Percentiles rank a stretch among this genome's conserved stretches.
phyloP scores from a whole-genome alignment of 2,329 filamentous ascomycete species.

The Dactylella cylindrospora region DNA sequence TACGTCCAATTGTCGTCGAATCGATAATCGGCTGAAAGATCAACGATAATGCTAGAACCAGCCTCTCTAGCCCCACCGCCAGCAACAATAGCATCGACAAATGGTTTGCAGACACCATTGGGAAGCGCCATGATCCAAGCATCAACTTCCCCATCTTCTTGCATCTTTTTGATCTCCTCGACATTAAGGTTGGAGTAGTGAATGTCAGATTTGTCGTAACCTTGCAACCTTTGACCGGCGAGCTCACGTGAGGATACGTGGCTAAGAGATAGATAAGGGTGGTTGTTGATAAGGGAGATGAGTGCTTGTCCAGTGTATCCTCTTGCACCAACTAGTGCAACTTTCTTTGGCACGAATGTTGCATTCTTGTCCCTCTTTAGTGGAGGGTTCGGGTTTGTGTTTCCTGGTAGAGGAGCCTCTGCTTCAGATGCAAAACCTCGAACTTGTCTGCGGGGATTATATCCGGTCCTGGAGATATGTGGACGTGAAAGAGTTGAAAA shows the following conservation, averaged over 20 bases:
- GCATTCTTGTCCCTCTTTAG: slow-evolving; percentile 85
- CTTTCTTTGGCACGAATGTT: slow-evolving; percentile 73
- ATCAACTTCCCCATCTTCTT: slow-evolving; percentile 80
- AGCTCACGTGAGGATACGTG: slow-evolving; percentile 94
- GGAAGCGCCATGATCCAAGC: slow-evolving; percentile 98
- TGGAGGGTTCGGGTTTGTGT: slow-evolving; percentile 85
- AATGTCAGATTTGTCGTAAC: slow-evolving; percentile 82
- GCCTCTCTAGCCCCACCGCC: slow-evolving; percentile 51
- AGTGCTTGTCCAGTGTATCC: slow-evolving; percentile 93
- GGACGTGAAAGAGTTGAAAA: slow-evolving; percentile 51
- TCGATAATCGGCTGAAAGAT: slow-evolving; percentile 94
- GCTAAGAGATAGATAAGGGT: slow-evolving; percentile 84
- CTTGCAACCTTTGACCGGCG: slow-evolving; percentile 79
- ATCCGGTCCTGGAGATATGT: slow-evolving; percentile 48
- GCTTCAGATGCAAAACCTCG: slow-evolving; percentile 59
- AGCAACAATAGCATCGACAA: slow-evolving; percentile 81
- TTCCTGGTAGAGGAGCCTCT: slow-evolving; percentile 48
- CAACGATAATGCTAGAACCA: slow-evolving; percentile 76
- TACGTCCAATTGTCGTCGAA: slow-evolving; percentile 87
- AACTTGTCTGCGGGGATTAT: slow-evolving; percentile 19
- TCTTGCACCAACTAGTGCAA: slow-evolving; percentile 85
- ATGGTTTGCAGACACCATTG: slow-evolving; percentile 92
- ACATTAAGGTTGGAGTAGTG: slow-evolving; percentile 86
- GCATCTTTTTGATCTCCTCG: slow-evolving; percentile 83
- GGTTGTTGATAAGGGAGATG: slow-evolving; percentile 80